Evolutionary conservation across 352 stramenopile species (phyloP).

Genomic region (Phytophthora quininea): DNA sequence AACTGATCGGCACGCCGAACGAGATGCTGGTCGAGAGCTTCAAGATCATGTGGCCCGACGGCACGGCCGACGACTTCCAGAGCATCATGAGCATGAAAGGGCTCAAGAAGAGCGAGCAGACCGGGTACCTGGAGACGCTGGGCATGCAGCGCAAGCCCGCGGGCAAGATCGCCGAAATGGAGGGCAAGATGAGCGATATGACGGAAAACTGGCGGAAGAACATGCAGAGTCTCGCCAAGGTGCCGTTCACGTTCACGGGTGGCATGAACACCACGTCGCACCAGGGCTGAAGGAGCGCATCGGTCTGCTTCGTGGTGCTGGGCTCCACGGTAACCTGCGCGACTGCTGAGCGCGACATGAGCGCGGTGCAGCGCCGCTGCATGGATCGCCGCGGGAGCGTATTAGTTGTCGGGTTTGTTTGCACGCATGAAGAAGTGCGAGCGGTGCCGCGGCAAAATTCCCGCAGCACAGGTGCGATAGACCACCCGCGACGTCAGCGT

Average conservation of each 20-base stretch:
- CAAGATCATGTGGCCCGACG: conserved; percentile 95
- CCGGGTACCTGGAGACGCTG: conserved; percentile 62
- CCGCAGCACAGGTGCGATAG: neutral
- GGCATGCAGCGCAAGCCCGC: conserved; percentile 69
- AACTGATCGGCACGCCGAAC: conserved; percentile 96
- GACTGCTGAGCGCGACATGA: neutral
- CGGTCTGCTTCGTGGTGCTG: neutral
- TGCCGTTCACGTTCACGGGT: conserved; percentile 68
- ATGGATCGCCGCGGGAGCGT: neutral
- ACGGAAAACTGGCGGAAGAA: conserved; percentile 86
- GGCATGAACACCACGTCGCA: conserved; percentile 38
- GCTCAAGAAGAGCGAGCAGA: conserved; percentile 80
- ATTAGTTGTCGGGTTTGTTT: neutral
- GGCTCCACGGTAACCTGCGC: neutral
- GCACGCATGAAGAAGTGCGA: neutral
- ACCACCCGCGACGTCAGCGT: too few relatives aligned
- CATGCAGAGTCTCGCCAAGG: conserved; percentile 86
- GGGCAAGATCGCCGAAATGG: conserved; percentile 80
- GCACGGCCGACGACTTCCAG: conserved; percentile 93
- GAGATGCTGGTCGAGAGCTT: conserved; percentile 97
- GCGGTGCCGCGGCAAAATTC: neutral
- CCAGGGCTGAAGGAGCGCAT: conserved; percentile 13
- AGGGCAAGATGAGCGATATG: conserved; percentile 89
- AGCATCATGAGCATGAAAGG: conserved; percentile 96
- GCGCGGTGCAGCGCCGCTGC: neutral